Percentiles rank a stretch among this genome's conserved stretches.
Evolutionary conservation across 495 filamentous ascomycete genomes (phyloP).

Genomic region (Friedmanniomyces simplex): DNA sequence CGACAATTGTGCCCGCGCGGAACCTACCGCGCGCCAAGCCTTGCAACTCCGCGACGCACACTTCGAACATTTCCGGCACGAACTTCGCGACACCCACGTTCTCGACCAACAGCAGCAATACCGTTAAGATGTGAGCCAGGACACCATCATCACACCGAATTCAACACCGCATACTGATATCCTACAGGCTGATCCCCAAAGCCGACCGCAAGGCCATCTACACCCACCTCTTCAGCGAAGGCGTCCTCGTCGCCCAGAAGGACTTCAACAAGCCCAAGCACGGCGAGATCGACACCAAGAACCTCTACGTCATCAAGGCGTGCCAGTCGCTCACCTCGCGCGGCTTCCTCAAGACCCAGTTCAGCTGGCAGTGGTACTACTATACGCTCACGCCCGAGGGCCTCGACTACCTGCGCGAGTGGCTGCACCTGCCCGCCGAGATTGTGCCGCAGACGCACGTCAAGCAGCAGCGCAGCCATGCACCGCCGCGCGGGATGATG

Average conservation of each 20-base stretch:
- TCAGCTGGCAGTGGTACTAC: constrained; percentile 99
- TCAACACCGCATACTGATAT: constrained; percentile 6
- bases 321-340: constrained; percentile 94
- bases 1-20: neutral
- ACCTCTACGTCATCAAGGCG: constrained; percentile 97
- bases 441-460: constrained; percentile 99
- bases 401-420: constrained; percentile 99
- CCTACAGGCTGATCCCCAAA: constrained; percentile 89
- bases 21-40: neutral
- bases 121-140: constrained; percentile 46
- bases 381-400: constrained; percentile 99
- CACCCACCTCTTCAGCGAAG: constrained; percentile 99
- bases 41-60: neutral
- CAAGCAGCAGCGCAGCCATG: constrained; percentile 98
- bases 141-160: constrained; percentile 11
- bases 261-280: constrained; percentile 93
- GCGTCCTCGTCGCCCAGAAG: constrained; percentile 98
- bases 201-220: constrained; percentile 99
- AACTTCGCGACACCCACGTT: neutral
- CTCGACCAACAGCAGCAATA: constrained; percentile 18
- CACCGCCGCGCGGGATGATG: constrained; percentile 96
- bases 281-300: constrained; percentile 93
- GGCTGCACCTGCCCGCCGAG: constrained; percentile 98
- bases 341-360: constrained; percentile 97
- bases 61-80: neutral